Base-by-base conservation (phyloP, 345 rosid species). In the Leavenworthia alabamica region DNA sequence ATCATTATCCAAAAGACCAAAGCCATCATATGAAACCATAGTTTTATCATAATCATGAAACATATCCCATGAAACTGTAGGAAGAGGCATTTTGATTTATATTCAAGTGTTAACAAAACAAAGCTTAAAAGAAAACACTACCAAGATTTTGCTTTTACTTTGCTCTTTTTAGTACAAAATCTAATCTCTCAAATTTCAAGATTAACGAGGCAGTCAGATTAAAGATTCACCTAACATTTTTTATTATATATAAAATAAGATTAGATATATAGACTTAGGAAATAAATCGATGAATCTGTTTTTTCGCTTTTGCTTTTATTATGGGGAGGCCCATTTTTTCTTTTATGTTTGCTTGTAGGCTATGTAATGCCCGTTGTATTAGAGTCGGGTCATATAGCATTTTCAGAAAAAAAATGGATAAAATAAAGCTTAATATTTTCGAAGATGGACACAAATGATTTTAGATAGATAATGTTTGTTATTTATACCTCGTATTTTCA, bases 331-430 rank as follows among this genome's bases (percentile, higher is more conserved):
- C 73, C 61, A 51, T 67, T 33, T 16, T 42, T 51, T 58, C 47
- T 68, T n/a, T 68, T 60, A 68, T 51, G 66, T 50, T 59, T 60
- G 39, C 60, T 51, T 51, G 46, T 68, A 60, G 61, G 46, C 67
- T 68, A 68, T 68, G 66, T 59, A 68, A 68, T 42, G 73, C 73
- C 73, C 47, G 47, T 51, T 60, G 15, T 51, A 60, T 43, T 68
- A 68, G 66, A 60, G 47, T 27, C 24, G 66, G 73, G 73, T 33
- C 73, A 59, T 15, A 41, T 68, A 59, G 73, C 73, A 59, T 67
- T 67, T 68, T 59, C 16, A 50, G 37, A 23, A 35, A n/a, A n/a
- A n/a, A 39, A 16, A 40, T 8, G 7, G 41, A 36, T 12, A 64
- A 52, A 40, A 39, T 9, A 28, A 52, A 40, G 51, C 60, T 64